Evolutionary conservation across 1,139 yeast species (phyloP).

Genomic region (Scheffersomyces insectosa): DNA sequence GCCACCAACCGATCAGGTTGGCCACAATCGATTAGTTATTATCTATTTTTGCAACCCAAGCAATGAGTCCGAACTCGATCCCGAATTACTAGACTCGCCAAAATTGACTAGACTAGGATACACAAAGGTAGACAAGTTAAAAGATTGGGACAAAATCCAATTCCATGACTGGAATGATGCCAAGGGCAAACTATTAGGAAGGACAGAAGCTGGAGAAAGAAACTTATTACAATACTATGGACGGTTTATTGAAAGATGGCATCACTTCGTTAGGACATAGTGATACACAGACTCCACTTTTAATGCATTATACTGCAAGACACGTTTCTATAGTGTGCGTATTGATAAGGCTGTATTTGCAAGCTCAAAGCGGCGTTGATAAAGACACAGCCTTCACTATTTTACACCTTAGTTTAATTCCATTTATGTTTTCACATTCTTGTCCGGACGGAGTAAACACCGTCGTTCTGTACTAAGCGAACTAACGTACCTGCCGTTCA

Average conservation of each 20-base stretch:
- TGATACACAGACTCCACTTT: too few species aligned
- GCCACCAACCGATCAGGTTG: constrained; percentile 45
- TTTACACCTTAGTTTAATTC: too few species aligned
- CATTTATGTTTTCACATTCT: too few species aligned
- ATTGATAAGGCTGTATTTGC: too few species aligned
- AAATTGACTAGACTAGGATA: constrained; percentile 33
- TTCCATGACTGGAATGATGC: constrained; percentile 41
- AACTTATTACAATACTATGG: constrained; percentile 37
- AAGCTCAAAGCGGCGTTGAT: too few species aligned
- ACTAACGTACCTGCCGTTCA: too few species aligned
- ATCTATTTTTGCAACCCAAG: constrained; percentile 47
- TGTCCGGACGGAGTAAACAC: too few species aligned
- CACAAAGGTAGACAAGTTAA: constrained; percentile 23
- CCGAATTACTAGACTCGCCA: constrained; percentile 40
- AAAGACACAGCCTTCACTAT: too few species aligned
- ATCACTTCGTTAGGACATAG: constrained; percentile 15
- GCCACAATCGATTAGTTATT: constrained; percentile 38
- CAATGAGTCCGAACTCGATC: constrained; percentile 33
- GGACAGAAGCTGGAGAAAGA: constrained; percentile 39
- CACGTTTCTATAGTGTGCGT: too few species aligned
- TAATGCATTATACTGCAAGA: too few species aligned
- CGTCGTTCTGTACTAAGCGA: too few species aligned
- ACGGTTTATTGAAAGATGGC: constrained; percentile 46
- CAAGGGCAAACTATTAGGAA: constrained; percentile 43
- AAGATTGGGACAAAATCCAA: constrained; percentile 38